Evolutionary conservation across 805 yeast species (phyloP).

Genomic region (Tetrapisispora phaffii): DNA sequence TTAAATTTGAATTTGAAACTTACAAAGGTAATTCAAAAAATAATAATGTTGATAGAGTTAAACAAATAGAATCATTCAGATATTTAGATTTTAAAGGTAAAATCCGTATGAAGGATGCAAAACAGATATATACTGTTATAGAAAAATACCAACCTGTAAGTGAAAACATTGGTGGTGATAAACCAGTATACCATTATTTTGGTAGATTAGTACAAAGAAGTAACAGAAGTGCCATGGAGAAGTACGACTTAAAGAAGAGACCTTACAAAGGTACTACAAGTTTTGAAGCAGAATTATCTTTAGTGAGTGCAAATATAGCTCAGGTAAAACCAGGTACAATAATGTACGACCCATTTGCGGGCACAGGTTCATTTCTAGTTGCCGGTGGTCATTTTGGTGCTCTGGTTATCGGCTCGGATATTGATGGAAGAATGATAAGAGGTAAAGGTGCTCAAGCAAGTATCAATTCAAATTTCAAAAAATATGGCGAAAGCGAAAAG

Average conservation of each 20-base stretch:
- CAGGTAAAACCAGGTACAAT: conserved; percentile 56
- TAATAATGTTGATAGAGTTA: conserved; percentile 34
- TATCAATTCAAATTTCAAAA: conserved; percentile 59
- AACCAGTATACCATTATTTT: conserved; percentile 56
- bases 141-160: conserved; percentile 58
- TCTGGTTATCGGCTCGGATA: conserved; percentile 75
- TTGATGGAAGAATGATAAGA: conserved; percentile 68
- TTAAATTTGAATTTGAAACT: conserved; percentile 75
- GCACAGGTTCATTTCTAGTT: conserved; percentile 88
- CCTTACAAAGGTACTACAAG: conserved; percentile 92
- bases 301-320: conserved; percentile 80
- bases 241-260: conserved; percentile 70
- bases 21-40: conserved; percentile 56
- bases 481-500: conserved; percentile 48
- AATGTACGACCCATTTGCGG: conserved; percentile 90
- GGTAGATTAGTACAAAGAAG: conserved; percentile 61
- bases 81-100: conserved; percentile 69
- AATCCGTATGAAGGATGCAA: conserved; percentile 68
- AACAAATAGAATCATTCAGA: conserved; percentile 59
- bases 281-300: conserved; percentile 85
- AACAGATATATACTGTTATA: conserved; percentile 56
- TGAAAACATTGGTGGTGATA: conserved; percentile 33
- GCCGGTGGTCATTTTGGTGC: conserved; percentile 85
- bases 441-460: conserved; percentile 43
- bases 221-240: conserved; percentile 60